Conservation (phyloP, 495 filamentous ascomycete species). For the Sphaerosporella brunnea region DNA sequence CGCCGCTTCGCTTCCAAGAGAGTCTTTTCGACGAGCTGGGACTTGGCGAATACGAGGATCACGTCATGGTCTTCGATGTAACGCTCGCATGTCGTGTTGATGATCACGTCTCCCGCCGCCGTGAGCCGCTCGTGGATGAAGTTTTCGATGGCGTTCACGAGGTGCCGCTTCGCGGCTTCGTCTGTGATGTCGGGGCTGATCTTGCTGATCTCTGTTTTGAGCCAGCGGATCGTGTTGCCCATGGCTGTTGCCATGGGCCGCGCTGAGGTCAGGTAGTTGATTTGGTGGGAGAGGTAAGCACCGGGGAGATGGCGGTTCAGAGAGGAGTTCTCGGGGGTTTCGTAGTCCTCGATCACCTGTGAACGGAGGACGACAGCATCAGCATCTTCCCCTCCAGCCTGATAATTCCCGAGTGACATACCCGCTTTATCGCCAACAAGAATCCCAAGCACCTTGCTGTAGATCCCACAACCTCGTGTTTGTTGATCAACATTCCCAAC, state of each 20-base stretch:
- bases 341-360: constrained; percentile 80
- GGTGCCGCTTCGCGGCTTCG: constrained; percentile 50
- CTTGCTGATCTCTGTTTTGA: constrained; percentile 73
- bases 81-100: constrained; percentile 45
- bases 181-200: constrained; percentile 72
- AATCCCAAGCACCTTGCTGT: constrained; percentile 77
- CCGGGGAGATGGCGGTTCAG: constrained; percentile 78
- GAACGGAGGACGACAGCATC: background rate
- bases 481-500: constrained; percentile 75
- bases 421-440: constrained; percentile 72
- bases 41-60: constrained; percentile 51
- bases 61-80: constrained; percentile 63
- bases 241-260: constrained; percentile 83
- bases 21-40: constrained; percentile 50
- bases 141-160: constrained; percentile 65
- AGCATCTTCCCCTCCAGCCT: background rate
- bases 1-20: constrained; percentile 50
- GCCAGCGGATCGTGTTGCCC: constrained; percentile 86
- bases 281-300: constrained; percentile 83
- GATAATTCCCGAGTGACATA: constrained; percentile 28
- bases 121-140: constrained; percentile 84
- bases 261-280: constrained; percentile 80
- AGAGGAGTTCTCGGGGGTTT: constrained; percentile 63
- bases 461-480: constrained; percentile 75
- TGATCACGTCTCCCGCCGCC: constrained; percentile 69